Evolutionary conservation across 257 asterid genomes (phyloP).

Genomic region (Anisodus tanguticus): DNA sequence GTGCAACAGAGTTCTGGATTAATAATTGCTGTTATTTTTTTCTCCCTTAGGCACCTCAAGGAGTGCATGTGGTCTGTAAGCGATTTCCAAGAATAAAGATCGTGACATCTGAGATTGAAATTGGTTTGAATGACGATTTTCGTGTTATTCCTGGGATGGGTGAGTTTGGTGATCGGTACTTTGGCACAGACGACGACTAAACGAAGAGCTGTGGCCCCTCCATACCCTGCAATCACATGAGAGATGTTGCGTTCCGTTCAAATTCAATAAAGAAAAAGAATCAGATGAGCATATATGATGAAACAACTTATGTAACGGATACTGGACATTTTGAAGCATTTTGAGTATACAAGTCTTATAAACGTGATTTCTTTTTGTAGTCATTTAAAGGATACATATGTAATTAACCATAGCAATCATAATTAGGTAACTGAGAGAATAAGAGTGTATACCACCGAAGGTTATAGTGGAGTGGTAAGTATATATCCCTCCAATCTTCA

Average conservation of each 20-base stretch:
- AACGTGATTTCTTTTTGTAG: not conserved
- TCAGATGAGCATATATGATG: conserved; percentile 8
- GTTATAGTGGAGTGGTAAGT: not conserved
- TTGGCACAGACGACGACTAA: conserved; percentile 92
- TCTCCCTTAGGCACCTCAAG: conserved; percentile 86
- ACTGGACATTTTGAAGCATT: conserved; percentile 23
- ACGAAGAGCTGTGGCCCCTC: conserved; percentile 20
- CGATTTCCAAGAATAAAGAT: conserved; percentile 89
- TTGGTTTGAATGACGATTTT: conserved; percentile 76
- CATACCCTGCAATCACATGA: conserved; percentile 24
- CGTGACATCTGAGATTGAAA: conserved; percentile 98
- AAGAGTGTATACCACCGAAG: not conserved
- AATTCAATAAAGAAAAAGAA: not conserved
- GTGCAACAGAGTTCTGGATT: no score
- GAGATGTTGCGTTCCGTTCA: not conserved
- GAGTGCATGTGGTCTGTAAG: conserved; percentile 93
- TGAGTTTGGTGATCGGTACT: conserved; percentile 94
- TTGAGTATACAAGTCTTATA: conserved; percentile 20
- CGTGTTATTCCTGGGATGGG: conserved; percentile 99
- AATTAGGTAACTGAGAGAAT: not conserved
- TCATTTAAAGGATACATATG: not conserved
- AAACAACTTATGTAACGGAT: not conserved
- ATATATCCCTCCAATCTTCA: not conserved
- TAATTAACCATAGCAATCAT: not conserved
- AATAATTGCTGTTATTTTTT: no score